Evolutionary conservation across 2,329 filamentous ascomycete genomes (phyloP).

Genomic region (Fusarium drepaniforme): DNA sequence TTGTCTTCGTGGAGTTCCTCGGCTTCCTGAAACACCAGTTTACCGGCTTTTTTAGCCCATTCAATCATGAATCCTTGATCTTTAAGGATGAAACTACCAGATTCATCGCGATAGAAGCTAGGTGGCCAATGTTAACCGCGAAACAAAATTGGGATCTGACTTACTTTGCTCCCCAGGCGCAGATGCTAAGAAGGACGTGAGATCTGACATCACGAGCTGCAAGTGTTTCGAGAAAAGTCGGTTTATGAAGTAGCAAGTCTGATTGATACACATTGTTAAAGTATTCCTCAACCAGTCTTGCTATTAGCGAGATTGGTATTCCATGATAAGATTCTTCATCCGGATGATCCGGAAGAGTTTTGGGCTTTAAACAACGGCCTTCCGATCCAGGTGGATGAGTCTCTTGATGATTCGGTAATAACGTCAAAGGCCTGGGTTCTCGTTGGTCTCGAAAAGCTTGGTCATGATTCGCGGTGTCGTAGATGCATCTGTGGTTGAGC

Average conservation of each 20-base stretch:
- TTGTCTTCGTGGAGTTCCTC: constrained; percentile 30
- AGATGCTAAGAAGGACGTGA: constrained; percentile 30
- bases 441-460: neutral
- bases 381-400: neutral
- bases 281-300: constrained; percentile 9
- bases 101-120: constrained; percentile 29
- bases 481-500: constrained; percentile 8
- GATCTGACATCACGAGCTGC: neutral
- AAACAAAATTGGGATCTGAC: neutral
- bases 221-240: neutral
- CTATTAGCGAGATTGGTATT: neutral
- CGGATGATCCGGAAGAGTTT: neutral
- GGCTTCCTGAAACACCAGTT: constrained; percentile 16
- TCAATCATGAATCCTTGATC: neutral
- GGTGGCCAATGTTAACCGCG: rapidly evolving
- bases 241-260: constrained; percentile 14
- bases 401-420: neutral
- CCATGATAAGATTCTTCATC: neutral
- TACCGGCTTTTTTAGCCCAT: constrained; percentile 31
- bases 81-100: neutral
- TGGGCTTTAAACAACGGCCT: neutral
- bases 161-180: constrained; percentile 39
- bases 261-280: constrained; percentile 36
- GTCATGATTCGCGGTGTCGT: neutral
- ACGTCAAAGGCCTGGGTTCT: too few species aligned